Evolutionary conservation across 208 protist genomes (phyloP).

Genomic region (Wallacemonas sp.): DNA sequence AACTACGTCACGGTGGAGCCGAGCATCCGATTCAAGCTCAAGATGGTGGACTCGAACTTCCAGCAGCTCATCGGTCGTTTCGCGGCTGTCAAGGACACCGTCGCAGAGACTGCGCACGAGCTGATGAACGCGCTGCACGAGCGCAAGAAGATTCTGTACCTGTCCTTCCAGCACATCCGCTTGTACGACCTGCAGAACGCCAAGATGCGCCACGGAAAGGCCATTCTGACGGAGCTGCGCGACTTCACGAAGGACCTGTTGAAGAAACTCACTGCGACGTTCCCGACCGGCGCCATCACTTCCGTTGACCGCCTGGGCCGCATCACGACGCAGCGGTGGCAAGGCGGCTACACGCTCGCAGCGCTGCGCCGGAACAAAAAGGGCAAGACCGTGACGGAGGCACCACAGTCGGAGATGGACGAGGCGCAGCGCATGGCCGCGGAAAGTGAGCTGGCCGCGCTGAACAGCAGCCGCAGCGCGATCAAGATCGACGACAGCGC

Average conservation of each 20-base stretch:
- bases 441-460: conserved; percentile 50
- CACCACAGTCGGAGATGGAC: conserved; percentile 19
- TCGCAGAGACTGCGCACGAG: conserved; percentile 83
- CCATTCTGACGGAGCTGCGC: conserved; percentile 74
- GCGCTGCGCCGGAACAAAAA: conserved; percentile 60
- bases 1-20: conserved; percentile 81
- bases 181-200: conserved; percentile 88
- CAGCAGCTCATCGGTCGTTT: conserved; percentile 89
- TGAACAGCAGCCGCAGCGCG: conserved; percentile 14
- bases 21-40: conserved; percentile 87
- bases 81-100: conserved; percentile 79
- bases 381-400: background rate
- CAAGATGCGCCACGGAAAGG: conserved; percentile 77
- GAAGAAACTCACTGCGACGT: conserved; percentile 70
- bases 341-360: conserved; percentile 83
- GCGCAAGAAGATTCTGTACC: conserved; percentile 88
- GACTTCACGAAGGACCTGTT: conserved; percentile 59
- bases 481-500: background rate
- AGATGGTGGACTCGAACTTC: conserved; percentile 89
- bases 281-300: conserved; percentile 73
- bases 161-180: conserved; percentile 93
- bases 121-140: conserved; percentile 88
- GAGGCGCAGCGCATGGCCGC: conserved; percentile 54
- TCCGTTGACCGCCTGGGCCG: conserved; percentile 85
- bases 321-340: conserved; percentile 83